phyloP scores from a whole-genome alignment of 345 rosid genomes.

The Ceriops decandra region DNA sequence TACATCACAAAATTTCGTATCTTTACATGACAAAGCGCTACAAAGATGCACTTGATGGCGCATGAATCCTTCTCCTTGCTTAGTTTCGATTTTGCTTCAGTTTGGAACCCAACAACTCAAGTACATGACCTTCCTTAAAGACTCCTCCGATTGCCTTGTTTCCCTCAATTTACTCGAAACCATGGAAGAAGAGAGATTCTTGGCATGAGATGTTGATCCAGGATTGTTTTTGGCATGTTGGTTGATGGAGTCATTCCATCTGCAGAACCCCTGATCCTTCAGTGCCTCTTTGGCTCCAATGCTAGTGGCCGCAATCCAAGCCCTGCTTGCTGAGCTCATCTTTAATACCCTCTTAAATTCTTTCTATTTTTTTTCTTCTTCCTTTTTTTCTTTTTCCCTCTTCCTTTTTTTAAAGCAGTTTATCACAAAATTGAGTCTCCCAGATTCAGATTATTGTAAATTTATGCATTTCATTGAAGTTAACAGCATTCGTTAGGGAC shows the following conservation, averaged over 20 bases:
- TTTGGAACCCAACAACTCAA: conserved; percentile 55
- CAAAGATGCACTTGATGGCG: too few relatives aligned
- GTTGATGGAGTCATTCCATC: conserved; percentile 48
- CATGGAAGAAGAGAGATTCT: conserved; percentile 37
- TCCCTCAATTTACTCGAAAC: conserved; percentile 4
- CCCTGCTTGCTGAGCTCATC: conserved; percentile 35
- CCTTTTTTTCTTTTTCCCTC: too few relatives aligned
- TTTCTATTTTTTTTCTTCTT: too few relatives aligned
- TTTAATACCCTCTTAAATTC: conserved; percentile 4
- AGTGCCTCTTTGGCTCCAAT: conserved; percentile 57
- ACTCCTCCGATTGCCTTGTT: conserved; percentile 36
- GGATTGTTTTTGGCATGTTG: conserved; percentile 43
- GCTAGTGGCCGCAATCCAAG: conserved; percentile 46
- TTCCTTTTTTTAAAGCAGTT: neutral
- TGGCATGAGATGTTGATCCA: conserved; percentile 41
- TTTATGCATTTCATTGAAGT: too few relatives aligned
- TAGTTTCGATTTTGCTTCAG: neutral
- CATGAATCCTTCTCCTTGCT: too few relatives aligned
- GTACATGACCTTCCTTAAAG: conserved; percentile 45
- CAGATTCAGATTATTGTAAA: too few relatives aligned
- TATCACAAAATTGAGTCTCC: too few relatives aligned
- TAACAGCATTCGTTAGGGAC: too few relatives aligned
- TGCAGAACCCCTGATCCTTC: conserved; percentile 55
- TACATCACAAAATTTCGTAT: too few relatives aligned
- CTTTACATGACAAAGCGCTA: too few relatives aligned